Conservation (phyloP, 2,329 filamentous ascomycete genomes). For the Metarhizium robertsii region DNA sequence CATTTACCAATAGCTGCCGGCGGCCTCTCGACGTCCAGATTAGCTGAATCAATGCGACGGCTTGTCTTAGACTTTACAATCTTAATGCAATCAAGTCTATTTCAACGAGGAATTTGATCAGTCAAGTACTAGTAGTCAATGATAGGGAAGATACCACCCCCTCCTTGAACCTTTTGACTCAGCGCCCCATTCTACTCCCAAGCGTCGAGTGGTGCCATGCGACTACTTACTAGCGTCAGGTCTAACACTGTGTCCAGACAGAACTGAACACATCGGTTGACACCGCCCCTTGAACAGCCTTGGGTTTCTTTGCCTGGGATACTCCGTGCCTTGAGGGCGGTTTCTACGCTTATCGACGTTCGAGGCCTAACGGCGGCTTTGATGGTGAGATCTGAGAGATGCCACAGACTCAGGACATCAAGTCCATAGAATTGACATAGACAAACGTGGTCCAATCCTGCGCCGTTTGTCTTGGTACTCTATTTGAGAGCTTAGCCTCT, state of each 20-base stretch:
- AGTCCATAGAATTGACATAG: too few species aligned
- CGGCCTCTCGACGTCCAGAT: neutral
- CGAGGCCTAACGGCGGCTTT: too few species aligned
- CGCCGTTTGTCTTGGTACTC: too few species aligned
- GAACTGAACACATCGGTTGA: neutral
- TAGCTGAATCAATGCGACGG: neutral
- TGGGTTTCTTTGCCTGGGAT: too few species aligned
- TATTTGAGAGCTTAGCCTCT: too few species aligned
- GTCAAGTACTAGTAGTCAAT: neutral
- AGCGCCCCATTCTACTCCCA: neutral
- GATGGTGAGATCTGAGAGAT: too few species aligned
- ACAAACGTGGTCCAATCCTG: too few species aligned
- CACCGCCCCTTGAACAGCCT: too few species aligned
- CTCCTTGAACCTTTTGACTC: neutral
- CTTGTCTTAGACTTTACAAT: conserved; percentile 11
- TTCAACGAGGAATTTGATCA: conserved; percentile 5
- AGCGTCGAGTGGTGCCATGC: neutral
- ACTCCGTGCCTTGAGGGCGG: too few species aligned
- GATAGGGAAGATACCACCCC: neutral
- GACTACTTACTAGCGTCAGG: too few species aligned
- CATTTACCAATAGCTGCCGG: neutral
- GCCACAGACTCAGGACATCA: too few species aligned
- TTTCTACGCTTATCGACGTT: too few species aligned
- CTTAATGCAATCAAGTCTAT: conserved; percentile 12
- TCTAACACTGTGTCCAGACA: neutral